phyloP scores from a whole-genome alignment of 805 yeast species.

The Pichia paraexigua region DNA sequence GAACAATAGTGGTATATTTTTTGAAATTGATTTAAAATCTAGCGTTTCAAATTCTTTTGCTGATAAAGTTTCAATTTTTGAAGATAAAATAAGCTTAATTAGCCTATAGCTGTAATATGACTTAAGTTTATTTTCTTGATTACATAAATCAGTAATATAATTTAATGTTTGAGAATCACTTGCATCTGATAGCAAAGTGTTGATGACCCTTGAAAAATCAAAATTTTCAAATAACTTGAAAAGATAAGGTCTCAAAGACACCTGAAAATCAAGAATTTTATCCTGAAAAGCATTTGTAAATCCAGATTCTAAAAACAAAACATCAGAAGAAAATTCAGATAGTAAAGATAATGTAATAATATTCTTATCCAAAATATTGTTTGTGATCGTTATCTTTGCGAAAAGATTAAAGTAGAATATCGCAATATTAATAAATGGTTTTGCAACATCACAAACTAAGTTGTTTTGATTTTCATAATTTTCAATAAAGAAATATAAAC shows the following conservation, averaged over 20 bases:
- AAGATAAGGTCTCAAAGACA: neutral
- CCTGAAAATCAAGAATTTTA: conserved; percentile 10
- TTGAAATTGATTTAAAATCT: conserved; percentile 28
- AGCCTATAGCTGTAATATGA: conserved; percentile 31
- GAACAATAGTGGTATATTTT: conserved; percentile 28
- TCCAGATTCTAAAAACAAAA: conserved; percentile 3
- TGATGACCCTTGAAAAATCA: neutral
- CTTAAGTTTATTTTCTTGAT: conserved; percentile 3
- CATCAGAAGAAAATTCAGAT: conserved; percentile 26
- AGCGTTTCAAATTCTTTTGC: conserved; percentile 16
- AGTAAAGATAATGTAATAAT: conserved; percentile 31
- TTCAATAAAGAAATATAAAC: conserved; percentile 13
- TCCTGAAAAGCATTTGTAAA: conserved; percentile 4
- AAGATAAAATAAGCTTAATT: conserved; percentile 25
- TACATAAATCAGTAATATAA: neutral
- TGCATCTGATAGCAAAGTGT: neutral
- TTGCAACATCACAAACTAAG: neutral
- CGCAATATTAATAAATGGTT: conserved; percentile 2
- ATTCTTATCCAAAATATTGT: conserved; percentile 14
- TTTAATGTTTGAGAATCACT: neutral
- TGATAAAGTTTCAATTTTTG: conserved; percentile 22
- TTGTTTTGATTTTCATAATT: neutral
- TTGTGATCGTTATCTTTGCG: neutral
- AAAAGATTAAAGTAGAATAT: conserved; percentile 5
- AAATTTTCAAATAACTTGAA: neutral